Percentiles rank a stretch among this genome's conserved stretches.
These are phyloP conservation scores for Wickerhamomyces pijperi DNA, from an alignment of 805 yeast species.

Conservation along the genomic window DNA sequence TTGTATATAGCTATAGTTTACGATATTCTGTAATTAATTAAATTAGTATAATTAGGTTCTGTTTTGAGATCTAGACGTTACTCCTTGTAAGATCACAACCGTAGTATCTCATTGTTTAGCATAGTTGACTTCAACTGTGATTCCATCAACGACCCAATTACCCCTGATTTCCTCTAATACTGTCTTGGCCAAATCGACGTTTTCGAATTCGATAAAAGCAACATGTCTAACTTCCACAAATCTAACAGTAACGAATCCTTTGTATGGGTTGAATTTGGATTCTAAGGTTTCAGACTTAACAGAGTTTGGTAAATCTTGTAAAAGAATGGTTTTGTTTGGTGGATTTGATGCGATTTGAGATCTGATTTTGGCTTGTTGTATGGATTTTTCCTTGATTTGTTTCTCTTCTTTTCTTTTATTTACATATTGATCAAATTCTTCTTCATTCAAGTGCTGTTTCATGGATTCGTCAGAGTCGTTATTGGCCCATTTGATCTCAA, in stretches of 20 bases:
- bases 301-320: conserved; percentile 50
- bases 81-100: too few relatives aligned
- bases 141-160: not conserved
- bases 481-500: conserved; percentile 16
- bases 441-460: conserved; percentile 5
- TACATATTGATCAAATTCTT: conserved; percentile 10
- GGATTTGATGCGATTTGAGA: conserved; percentile 28
- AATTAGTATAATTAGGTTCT: too few relatives aligned
- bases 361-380: conserved; percentile 6
- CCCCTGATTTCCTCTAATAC: not conserved
- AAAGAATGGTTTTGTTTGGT: conserved; percentile 58
- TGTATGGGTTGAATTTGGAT: conserved; percentile 32
- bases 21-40: too few relatives aligned
- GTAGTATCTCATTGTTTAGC: not conserved
- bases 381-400: conserved; percentile 11
- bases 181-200: conserved; percentile 15
- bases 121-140: not conserved
- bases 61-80: too few relatives aligned
- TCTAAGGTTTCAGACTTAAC: conserved; percentile 29
- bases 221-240: conserved; percentile 55
- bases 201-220: conserved; percentile 73
- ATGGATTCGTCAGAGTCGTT: conserved; percentile 16
- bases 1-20: too few relatives aligned
- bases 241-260: conserved; percentile 60
- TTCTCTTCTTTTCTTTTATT: conserved; percentile 10